These are phyloP conservation scores for Parasarocladium wereldwijsianum DNA, from an alignment of 2,329 filamentous ascomycete species.

Conservation along the genomic window DNA sequence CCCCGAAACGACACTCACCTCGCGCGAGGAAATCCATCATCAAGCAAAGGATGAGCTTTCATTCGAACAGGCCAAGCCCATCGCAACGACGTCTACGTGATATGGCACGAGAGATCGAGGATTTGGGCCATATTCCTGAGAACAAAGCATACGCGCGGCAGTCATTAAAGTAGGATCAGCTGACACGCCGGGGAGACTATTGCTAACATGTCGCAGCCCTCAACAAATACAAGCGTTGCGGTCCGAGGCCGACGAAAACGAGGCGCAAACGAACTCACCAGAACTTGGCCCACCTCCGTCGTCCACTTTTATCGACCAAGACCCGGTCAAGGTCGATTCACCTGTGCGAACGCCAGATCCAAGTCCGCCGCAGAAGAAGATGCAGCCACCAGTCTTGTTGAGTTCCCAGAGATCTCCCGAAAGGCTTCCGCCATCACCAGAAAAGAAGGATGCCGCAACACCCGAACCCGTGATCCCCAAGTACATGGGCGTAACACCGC, in stretches of 20 bases:
- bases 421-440: constrained; percentile 11
- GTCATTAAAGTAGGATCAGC: constrained; percentile 47
- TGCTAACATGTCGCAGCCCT: constrained; percentile 28
- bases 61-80: constrained; percentile 26
- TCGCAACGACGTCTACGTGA: constrained; percentile 42
- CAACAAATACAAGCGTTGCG: constrained; percentile 49
- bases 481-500: no score
- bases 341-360: constrained; percentile 13
- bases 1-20: constrained; percentile 31
- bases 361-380: constrained; percentile 10
- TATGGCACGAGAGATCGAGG: constrained; percentile 38
- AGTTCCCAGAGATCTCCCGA: constrained; percentile 14
- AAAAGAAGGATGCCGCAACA: constrained; percentile 10
- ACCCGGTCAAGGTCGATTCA: constrained; percentile 38
- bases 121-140: constrained; percentile 46
- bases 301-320: constrained; percentile 42
- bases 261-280: constrained; percentile 40
- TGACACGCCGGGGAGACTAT: no score
- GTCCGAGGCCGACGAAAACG: constrained; percentile 21
- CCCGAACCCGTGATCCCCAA: not conserved
- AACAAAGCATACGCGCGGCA: constrained; percentile 51
- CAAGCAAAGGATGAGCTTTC: constrained; percentile 26
- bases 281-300: constrained; percentile 52
- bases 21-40: constrained; percentile 22
- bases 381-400: constrained; percentile 16